Percentiles rank a stretch among this genome's conserved stretches.
These are phyloP conservation scores for Penicillium corylophilum DNA, from an alignment of 2,329 filamentous ascomycete species.

Conservation along the genomic window DNA sequence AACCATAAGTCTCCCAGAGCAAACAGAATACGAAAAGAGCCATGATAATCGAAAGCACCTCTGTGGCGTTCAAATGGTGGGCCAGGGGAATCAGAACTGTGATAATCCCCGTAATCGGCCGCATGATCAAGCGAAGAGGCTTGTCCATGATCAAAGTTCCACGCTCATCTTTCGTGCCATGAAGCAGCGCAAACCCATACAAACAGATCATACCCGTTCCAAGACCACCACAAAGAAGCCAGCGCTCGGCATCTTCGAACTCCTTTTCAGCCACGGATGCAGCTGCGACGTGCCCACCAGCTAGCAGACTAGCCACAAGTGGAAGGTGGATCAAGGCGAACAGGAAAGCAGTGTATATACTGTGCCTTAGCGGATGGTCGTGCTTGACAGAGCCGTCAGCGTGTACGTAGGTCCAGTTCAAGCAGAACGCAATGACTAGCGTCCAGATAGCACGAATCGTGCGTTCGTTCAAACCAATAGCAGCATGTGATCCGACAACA, in stretches of 20 bases:
- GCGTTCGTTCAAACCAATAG: constrained; percentile 45
- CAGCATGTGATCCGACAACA: constrained; percentile 49
- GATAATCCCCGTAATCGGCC: constrained; percentile 38
- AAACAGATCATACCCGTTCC: constrained; percentile 49
- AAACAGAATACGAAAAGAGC: constrained; percentile 44
- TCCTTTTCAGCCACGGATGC: constrained; percentile 40
- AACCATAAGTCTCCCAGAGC: constrained; percentile 47
- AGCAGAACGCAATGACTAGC: constrained; percentile 50
- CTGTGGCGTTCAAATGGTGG: constrained; percentile 31
- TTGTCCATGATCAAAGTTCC: constrained; percentile 34
- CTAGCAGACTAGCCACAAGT: constrained; percentile 47
- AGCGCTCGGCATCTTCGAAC: constrained; percentile 47
- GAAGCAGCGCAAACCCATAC: constrained; percentile 38
- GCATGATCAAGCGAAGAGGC: constrained; percentile 25
- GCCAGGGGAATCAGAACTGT: constrained; percentile 38
- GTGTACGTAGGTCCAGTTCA: constrained; percentile 53
- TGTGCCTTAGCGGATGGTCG: constrained; percentile 49
- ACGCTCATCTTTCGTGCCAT: constrained; percentile 40
- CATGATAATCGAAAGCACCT: constrained; percentile 47
- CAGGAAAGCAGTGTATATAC: constrained; percentile 45
- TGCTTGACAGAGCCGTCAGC: constrained; percentile 48
- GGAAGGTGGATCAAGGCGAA: constrained; percentile 50
- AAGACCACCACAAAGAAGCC: constrained; percentile 50
- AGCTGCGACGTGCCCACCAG: constrained; percentile 50
- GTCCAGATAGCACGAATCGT: constrained; percentile 51